A percentile compares a stretch with the other conserved stretches of the same genome.
phyloP scores from a whole-genome alignment of 2,329 filamentous ascomycete genomes.

The Aureobasidium subglaciale region DNA sequence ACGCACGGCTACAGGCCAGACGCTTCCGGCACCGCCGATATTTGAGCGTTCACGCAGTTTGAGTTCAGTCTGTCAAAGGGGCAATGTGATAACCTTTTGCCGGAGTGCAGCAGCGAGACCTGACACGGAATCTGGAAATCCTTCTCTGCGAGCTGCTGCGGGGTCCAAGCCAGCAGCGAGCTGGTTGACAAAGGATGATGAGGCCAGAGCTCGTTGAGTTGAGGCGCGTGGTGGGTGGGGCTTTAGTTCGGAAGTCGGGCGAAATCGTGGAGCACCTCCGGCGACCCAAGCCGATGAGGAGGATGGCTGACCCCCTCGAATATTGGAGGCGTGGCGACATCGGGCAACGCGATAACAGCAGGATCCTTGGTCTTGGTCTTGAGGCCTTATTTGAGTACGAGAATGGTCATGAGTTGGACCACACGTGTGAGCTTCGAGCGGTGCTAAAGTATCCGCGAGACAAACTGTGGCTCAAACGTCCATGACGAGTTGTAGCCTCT shows the following conservation, averaged over 20 bases:
- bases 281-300: background rate
- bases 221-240: background rate
- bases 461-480: conserved; percentile 2
- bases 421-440: background rate
- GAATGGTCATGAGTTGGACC: background rate
- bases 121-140: background rate
- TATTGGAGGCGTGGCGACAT: background rate
- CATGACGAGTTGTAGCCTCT: conserved; percentile 9
- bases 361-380: background rate
- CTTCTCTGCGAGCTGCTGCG: conserved; percentile 11
- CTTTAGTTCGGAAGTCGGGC: background rate
- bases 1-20: conserved; percentile 7
- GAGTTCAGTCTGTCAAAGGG: background rate
- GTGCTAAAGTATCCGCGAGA: background rate
- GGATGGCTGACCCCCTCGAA: background rate
- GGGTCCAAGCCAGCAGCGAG: background rate
- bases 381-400: background rate
- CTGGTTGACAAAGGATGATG: background rate
- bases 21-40: background rate
- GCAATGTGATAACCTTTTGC: background rate
- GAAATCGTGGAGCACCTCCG: conserved; percentile 1
- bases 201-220: conserved; percentile 3
- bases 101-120: background rate
- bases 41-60: background rate
- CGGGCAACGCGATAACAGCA: background rate